A percentile compares a stretch with the other conserved stretches of the same genome.
Conservation (phyloP, 2,329 filamentous ascomycete genomes). For the Claviceps pazoutovae region DNA sequence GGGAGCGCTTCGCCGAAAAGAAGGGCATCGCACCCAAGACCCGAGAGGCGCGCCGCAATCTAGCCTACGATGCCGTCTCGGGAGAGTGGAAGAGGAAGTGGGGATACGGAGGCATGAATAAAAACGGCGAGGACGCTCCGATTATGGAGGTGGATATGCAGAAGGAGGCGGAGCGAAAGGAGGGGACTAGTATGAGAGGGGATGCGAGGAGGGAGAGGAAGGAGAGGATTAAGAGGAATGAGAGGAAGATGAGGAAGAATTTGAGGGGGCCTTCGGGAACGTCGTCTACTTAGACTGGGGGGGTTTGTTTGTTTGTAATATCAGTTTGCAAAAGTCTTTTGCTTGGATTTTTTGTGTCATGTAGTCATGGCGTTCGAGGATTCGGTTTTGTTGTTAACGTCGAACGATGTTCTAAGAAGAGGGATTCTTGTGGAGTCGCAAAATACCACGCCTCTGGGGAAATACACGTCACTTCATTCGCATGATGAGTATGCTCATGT, state of each 20-base stretch:
- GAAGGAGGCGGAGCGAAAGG: constrained; percentile 48
- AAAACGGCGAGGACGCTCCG: constrained; percentile 72
- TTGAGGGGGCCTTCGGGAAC: constrained; percentile 28
- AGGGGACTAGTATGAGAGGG: constrained; percentile 46
- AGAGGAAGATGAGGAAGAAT: constrained; percentile 56
- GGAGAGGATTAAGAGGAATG: constrained; percentile 58
- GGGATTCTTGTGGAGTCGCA: too few species aligned
- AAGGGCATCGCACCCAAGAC: constrained; percentile 91
- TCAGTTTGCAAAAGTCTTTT: not conserved
- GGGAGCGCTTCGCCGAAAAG: constrained; percentile 92
- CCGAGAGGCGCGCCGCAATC: constrained; percentile 57
- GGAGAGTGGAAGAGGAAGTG: constrained; percentile 89
- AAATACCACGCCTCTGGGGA: too few species aligned
- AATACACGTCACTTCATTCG: too few species aligned
- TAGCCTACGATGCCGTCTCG: constrained; percentile 70
- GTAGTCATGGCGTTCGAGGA: not conserved
- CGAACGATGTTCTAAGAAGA: too few species aligned
- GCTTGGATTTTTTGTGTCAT: not conserved
- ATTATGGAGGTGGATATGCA: constrained; percentile 81
- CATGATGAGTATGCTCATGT: too few species aligned
- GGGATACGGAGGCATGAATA: constrained; percentile 87
- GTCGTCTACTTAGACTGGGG: constrained; percentile 1
- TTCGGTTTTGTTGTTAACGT: too few species aligned
- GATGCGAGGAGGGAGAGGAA: constrained; percentile 50
- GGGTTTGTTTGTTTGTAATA: not conserved